Conservation (phyloP, 1,284 basidiomycete genomes). For the Ustilago nuda region DNA sequence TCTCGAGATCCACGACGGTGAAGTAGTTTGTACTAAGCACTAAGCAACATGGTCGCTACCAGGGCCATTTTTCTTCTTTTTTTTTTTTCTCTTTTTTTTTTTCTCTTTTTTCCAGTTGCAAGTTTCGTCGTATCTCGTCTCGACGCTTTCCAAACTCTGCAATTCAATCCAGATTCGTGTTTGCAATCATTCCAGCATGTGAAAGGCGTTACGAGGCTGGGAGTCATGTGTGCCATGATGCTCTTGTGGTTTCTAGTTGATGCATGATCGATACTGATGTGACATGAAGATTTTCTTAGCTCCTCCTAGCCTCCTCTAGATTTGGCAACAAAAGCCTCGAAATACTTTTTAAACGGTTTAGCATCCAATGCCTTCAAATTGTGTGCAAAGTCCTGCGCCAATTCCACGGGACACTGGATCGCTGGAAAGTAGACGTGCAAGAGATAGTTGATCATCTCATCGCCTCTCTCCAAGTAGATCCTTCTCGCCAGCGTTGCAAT, state of each 20-base stretch:
- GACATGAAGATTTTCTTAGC: background rate
- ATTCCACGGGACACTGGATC: conserved; percentile 84
- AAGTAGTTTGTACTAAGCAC: conserved; percentile 70
- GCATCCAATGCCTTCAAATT: conserved; percentile 72
- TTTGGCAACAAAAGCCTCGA: conserved; percentile 55
- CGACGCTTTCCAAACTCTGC: background rate
- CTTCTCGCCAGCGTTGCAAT: conserved; percentile 77
- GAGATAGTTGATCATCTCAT: conserved; percentile 87
- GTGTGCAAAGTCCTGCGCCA: conserved; percentile 78
- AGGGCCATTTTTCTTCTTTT: too few species aligned
- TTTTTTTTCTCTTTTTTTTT: too few species aligned
- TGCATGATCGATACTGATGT: background rate
- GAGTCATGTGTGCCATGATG: background rate
- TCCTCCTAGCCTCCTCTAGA: conserved; percentile 39
- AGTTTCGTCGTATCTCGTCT: background rate
- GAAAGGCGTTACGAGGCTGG: background rate
- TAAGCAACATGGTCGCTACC: background rate
- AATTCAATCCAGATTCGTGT: background rate
- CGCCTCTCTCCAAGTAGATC: conserved; percentile 80
- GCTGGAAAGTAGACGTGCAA: conserved; percentile 84
- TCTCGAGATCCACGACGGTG: conserved; percentile 76
- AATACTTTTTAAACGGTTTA: conserved; percentile 76
- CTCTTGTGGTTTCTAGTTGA: conserved; percentile 2
- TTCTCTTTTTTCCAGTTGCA: too few species aligned
- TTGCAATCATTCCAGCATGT: background rate